phyloP scores from a whole-genome alignment of 345 rosid genomes.

The Eucalyptus viminalis region DNA sequence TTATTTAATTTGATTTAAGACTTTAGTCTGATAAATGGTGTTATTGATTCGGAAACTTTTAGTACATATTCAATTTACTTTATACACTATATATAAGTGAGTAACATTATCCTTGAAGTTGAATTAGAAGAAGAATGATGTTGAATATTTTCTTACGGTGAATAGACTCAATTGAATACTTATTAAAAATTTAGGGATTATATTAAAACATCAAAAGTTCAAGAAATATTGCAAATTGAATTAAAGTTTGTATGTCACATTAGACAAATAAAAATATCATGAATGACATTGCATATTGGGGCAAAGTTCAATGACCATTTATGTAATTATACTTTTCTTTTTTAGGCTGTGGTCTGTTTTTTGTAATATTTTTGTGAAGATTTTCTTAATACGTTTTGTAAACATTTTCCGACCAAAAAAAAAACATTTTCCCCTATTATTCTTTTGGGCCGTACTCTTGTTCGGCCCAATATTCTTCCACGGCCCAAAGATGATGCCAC shows the following conservation, averaged over 20 bases:
- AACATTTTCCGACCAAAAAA: not conserved
- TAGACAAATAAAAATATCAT: not conserved
- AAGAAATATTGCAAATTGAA: too few species aligned
- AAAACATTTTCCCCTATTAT: not conserved
- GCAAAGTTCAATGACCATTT: not conserved
- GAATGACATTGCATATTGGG: not conserved
- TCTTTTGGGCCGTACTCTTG: not conserved
- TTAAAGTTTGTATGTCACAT: fast-evolving
- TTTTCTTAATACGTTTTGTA: not conserved
- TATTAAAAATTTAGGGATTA: fast-evolving
- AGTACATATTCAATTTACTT: not conserved
- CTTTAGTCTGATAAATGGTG: not conserved
- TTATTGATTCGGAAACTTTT: fast-evolving
- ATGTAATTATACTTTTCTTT: not conserved
- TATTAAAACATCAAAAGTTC: fast-evolving
- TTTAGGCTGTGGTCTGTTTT: not conserved
- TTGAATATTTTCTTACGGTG: too few species aligned
- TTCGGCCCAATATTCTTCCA: not conserved
- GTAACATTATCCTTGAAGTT: fast-evolving
- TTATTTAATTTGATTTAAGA: not conserved
- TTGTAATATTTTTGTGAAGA: not conserved
- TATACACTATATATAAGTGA: fast-evolving
- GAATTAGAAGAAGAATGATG: fast-evolving
- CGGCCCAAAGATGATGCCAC: not conserved
- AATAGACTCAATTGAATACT: not conserved